Evolutionary conservation across 177 flowering plant genomes (phyloP).

Genomic region (Viscum album): DNA sequence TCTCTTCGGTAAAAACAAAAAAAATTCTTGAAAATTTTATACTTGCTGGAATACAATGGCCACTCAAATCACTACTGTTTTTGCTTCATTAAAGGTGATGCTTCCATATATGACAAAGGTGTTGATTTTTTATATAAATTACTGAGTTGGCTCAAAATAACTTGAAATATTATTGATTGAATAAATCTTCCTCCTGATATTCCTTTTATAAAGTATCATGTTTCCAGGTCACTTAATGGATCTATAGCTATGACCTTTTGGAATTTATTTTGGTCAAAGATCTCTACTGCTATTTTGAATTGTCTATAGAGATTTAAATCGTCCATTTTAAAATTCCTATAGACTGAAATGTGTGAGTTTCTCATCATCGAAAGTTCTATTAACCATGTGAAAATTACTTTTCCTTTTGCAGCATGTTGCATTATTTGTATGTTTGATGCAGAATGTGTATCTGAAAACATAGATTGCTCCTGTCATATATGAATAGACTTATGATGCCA

Average conservation of each 20-base stretch:
- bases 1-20: not conserved
- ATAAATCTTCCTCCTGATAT: too few species aligned
- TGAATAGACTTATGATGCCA: slow-evolving; percentile 12
- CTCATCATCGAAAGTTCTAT: slow-evolving; percentile 86
- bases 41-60: slow-evolving; percentile 1
- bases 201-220: slow-evolving; percentile 84
- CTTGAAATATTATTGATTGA: too few species aligned
- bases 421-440: not conserved
- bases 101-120: not conserved
- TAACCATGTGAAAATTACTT: slow-evolving; percentile 57
- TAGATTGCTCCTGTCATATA: slow-evolving; percentile 9
- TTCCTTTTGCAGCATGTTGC: not conserved
- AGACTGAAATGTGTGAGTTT: slow-evolving; percentile 87
- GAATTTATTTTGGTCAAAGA: slow-evolving; percentile 83
- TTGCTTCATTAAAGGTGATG: slow-evolving; percentile 9
- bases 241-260: slow-evolving; percentile 68
- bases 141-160: too few species aligned
- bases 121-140: too few species aligned
- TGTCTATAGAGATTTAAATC: slow-evolving; percentile 56
- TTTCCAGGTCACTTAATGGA: slow-evolving; percentile 77
- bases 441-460: not conserved
- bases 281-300: slow-evolving; percentile 91
- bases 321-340: slow-evolving; percentile 56
- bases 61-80: slow-evolving; percentile 9
- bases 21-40: slow-evolving; percentile 1